Evolutionary conservation across 768 basidiomycete genomes (phyloP).

Genomic region (Heimioporus sp.): DNA sequence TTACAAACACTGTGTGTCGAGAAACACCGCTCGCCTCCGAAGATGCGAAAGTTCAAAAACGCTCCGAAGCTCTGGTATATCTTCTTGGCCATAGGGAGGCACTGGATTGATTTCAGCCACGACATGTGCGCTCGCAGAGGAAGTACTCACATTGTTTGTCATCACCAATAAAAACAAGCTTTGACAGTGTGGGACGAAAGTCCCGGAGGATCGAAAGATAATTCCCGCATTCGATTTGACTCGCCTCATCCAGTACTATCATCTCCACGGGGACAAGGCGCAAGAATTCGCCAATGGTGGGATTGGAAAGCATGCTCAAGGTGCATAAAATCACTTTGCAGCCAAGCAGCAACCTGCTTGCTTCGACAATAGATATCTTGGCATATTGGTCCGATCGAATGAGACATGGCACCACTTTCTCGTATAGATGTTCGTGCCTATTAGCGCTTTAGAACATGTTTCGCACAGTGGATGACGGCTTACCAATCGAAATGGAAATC

Average conservation of each 20-base stretch:
- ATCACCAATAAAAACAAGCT: conserved; percentile 41
- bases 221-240: conserved; percentile 42
- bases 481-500: conserved; percentile 49
- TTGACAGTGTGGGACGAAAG: conserved; percentile 27
- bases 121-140: background rate
- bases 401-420: conserved; percentile 30
- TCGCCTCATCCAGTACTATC: conserved; percentile 48
- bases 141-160: conserved; percentile 33
- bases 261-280: conserved; percentile 33
- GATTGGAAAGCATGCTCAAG: conserved; percentile 43
- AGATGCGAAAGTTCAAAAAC: conserved; percentile 75
- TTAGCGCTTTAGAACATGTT: background rate
- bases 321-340: conserved; percentile 45
- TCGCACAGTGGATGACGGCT: conserved; percentile 1
- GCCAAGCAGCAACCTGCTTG: conserved; percentile 25
- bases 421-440: conserved; percentile 54
- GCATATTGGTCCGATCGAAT: conserved; percentile 36
- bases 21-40: conserved; percentile 42
- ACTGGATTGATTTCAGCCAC: conserved; percentile 40
- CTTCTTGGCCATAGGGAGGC: conserved; percentile 76
- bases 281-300: conserved; percentile 11
- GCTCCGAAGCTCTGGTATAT: conserved; percentile 60
- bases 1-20: conserved; percentile 71
- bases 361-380: conserved; percentile 7
- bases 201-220: conserved; percentile 36